A percentile compares a stretch with the other conserved stretches of the same genome.
Conservation (phyloP, 2,329 filamentous ascomycete species). For the Colletotrichum costaricense region DNA sequence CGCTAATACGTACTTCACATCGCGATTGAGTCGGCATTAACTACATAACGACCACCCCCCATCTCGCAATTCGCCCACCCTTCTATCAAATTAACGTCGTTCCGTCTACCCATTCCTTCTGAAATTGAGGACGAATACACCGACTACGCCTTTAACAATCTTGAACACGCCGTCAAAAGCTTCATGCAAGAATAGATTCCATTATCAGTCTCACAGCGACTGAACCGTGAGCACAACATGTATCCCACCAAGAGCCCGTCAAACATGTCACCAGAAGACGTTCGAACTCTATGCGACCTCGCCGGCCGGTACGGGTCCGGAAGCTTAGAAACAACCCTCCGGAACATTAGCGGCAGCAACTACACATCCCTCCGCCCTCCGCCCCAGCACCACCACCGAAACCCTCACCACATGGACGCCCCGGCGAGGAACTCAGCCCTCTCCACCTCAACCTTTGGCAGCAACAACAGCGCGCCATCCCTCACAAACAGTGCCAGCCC, state of each 20-base stretch:
- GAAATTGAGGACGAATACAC: neutral
- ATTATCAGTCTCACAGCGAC: neutral
- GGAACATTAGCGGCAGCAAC: slow-evolving; percentile 5
- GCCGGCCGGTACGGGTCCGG: slow-evolving; percentile 25
- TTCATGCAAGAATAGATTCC: neutral
- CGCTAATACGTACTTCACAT: neutral
- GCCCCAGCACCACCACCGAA: neutral
- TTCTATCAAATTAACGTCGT: neutral
- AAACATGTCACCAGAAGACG: slow-evolving; percentile 24
- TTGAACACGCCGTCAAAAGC: neutral
- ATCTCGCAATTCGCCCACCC: neutral
- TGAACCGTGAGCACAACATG: slow-evolving; percentile 10
- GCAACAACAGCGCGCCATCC: slow-evolving; percentile 52
- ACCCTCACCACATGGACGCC: neutral
- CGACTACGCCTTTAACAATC: neutral
- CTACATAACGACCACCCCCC: slow-evolving; percentile 15
- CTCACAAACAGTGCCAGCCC: slow-evolving; percentile 40
- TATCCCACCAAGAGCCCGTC: neutral
- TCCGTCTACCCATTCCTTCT: neutral
- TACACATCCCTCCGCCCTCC: neutral
- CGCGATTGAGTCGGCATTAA: neutral
- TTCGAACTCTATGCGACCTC: slow-evolving; percentile 11
- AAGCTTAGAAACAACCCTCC: slow-evolving; percentile 12
- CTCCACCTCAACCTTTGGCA: slow-evolving; percentile 54
- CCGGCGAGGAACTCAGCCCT: slow-evolving; percentile 46